Base-by-base conservation (phyloP, 768 basidiomycete genomes). In the Tremella yokohamensis region DNA sequence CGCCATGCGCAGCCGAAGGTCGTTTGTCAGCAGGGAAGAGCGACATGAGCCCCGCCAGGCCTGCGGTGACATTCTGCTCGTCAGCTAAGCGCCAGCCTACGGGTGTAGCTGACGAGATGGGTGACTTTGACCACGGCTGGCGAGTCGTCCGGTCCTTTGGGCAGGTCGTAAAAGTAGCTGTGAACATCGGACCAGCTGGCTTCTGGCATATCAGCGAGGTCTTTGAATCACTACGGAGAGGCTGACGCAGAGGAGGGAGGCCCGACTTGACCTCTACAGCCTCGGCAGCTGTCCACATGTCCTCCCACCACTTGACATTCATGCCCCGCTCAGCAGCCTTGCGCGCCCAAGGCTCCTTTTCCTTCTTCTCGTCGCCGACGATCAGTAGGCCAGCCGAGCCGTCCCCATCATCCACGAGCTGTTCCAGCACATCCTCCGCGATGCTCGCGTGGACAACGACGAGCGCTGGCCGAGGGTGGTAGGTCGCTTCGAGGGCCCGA, bases 1-100 rank as follows among this genome's bases (percentile, higher is more conserved):
- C 92, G 52, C 87, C 75, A 6, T 85, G 78, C 3, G 87, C 54
- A 0, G 66, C 56, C 83, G 40, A 90, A 65, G 12, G 83, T 79
- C 66, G 62, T 47, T 84, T 84, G 20, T 87, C 83, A 9, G 84
- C 79, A 1, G 92, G 90, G 64, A 94, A 83, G 19, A 92, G 72
- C 3, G 85, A 83, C 37, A 87, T 85, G 20, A 84, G 79, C 2
- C 87, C 87, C 0, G 89, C 84, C n/a, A 92, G 86, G 34, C 89
- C 92, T 2, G 92, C 89, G 1, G 90, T 93, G 57, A 94, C 71
- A 63, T 90, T 91, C 73, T 79, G 60, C 20, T 34, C 1, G 26
- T 61, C 38, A 65, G 57, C 29, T 45, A 12, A 26, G 52, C 26
- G 39, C 37, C 7, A 29, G 34, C 40, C 20, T 4, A 37, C 54